phyloP scores from a whole-genome alignment of 2,329 filamentous ascomycete species.

The Cadophora luteo-olivacea region DNA sequence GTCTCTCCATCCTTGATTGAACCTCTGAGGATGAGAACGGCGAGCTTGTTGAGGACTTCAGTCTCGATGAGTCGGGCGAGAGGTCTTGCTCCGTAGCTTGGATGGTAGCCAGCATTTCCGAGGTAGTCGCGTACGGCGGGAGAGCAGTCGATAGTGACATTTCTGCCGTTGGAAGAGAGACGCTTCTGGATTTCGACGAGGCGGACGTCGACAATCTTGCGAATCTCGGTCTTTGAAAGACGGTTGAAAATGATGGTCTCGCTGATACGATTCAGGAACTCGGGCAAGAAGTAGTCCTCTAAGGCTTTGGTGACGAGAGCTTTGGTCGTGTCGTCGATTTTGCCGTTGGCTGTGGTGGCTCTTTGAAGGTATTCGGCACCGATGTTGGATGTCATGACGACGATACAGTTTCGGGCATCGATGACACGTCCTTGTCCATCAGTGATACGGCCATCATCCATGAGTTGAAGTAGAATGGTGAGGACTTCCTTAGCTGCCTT shows the following conservation, averaged over 20 bases:
- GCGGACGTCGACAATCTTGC: constrained; percentile 93
- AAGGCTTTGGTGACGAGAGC: constrained; percentile 92
- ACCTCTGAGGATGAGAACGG: constrained; percentile 87
- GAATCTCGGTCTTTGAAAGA: constrained; percentile 86
- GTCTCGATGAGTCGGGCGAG: constrained; percentile 92
- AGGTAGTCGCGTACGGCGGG: constrained; percentile 92
- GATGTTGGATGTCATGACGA: constrained; percentile 98
- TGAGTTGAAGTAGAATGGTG: constrained; percentile 96
- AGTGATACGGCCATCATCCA: constrained; percentile 98
- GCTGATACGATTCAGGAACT: constrained; percentile 98
- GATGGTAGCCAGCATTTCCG: constrained; percentile 89
- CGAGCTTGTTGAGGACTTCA: constrained; percentile 92
- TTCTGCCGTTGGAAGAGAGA: constrained; percentile 82
- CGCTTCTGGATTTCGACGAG: constrained; percentile 90
- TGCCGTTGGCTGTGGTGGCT: constrained; percentile 78
- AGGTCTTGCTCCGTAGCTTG: constrained; percentile 91
- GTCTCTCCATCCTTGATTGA: constrained; percentile 84
- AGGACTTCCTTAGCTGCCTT: constrained; percentile 98
- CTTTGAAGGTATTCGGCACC: constrained; percentile 93
- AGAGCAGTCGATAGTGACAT: constrained; percentile 82
- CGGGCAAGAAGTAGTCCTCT: constrained; percentile 95
- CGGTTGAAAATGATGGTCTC: constrained; percentile 98
- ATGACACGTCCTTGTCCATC: constrained; percentile 95
- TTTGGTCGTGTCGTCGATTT: constrained; percentile 82
- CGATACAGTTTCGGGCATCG: constrained; percentile 97